Evolutionary conservation across 495 filamentous ascomycete species (phyloP), one percentile per base, ranked within the genome.

Genomic region (Tuber umbilicatum): DNA sequence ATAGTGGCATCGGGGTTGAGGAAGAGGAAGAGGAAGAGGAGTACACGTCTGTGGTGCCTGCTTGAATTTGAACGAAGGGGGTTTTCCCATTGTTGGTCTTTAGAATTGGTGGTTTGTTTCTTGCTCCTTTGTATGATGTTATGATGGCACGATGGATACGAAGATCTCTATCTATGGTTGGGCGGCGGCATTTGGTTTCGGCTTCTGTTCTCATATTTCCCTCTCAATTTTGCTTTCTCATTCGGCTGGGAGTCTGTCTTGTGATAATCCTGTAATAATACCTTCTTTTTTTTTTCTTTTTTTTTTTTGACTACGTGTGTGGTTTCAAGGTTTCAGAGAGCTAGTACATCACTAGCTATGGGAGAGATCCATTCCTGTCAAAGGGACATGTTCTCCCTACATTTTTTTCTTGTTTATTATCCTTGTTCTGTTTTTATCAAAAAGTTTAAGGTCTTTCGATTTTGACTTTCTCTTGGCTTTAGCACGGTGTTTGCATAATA

Each of bases 1-100:
- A 79, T 75, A 79, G 77, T 60, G 77, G 77, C 60, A 78, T 79
- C 70, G 77, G 77, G 17, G 77, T 79, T 38, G 76, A 75, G 16
- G 75, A 69, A 12, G 77, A 79, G 14, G 76, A 78, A 5, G 77
- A 78, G 19, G 75, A 78, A 55, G 55, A 64, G 55, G n/a, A 64
- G 55, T 17, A 31, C 55, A 31, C 55, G 14, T 64, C 55, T 64
- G 31, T 64, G 55, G 55, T 35, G 27, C 55, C 55, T 35, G 55
- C 55, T 64, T 64, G 27, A 64, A 16, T 14, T 35, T 64, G 55
- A 64, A 6, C n/a, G 50, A 31, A 60, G n/a, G 50, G n/a, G 23
- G 27, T 64, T 64, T 64, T 64, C 12, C 12, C 5, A 19, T 64
- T 64, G 35, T 64, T 64, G 27, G 55, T 64, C 55, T 17, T 64